Conservation (phyloP, 345 rosid species). For the Excoecaria agallocha region DNA sequence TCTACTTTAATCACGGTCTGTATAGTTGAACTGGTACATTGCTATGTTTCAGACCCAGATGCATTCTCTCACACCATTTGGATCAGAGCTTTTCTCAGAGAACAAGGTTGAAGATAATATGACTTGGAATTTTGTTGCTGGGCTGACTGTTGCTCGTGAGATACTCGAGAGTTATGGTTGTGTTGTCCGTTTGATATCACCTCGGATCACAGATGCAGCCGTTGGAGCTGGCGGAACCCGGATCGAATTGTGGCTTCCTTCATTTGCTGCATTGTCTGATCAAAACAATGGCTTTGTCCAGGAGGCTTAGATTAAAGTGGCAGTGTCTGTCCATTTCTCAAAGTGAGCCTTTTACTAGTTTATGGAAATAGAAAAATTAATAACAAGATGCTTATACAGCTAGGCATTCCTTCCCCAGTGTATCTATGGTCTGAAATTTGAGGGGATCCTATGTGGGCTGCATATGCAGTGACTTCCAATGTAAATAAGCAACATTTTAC, state of each 20-base stretch:
- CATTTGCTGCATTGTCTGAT: slow-evolving; percentile 43
- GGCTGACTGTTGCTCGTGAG: slow-evolving; percentile 84
- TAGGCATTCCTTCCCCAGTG: neutral
- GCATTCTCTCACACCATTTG: slow-evolving; percentile 84
- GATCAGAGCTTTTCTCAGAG: slow-evolving; percentile 59
- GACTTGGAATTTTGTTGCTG: slow-evolving; percentile 97
- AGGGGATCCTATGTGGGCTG: neutral
- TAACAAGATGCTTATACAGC: neutral
- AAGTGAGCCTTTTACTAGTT: neutral
- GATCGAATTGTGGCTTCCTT: slow-evolving; percentile 82
- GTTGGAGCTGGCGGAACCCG: slow-evolving; percentile 84
- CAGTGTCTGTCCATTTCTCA: neutral
- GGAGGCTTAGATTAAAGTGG: slow-evolving; percentile 21
- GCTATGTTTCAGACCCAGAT: slow-evolving; percentile 68
- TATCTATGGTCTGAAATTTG: slow-evolving; percentile 2
- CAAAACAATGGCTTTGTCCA: slow-evolving; percentile 11
- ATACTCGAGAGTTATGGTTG: slow-evolving; percentile 88
- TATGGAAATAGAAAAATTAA: neutral
- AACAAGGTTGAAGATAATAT: slow-evolving; percentile 94
- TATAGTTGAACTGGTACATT: neutral
- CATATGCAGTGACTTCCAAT: too few relatives aligned
- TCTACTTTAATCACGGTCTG: neutral
- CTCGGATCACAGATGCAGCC: slow-evolving; percentile 58
- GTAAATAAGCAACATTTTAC: slow-evolving; percentile 14
- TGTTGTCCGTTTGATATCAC: slow-evolving; percentile 77